Conservation (phyloP, 78 protist genomes). For the Cavenderia fasciculata region DNA sequence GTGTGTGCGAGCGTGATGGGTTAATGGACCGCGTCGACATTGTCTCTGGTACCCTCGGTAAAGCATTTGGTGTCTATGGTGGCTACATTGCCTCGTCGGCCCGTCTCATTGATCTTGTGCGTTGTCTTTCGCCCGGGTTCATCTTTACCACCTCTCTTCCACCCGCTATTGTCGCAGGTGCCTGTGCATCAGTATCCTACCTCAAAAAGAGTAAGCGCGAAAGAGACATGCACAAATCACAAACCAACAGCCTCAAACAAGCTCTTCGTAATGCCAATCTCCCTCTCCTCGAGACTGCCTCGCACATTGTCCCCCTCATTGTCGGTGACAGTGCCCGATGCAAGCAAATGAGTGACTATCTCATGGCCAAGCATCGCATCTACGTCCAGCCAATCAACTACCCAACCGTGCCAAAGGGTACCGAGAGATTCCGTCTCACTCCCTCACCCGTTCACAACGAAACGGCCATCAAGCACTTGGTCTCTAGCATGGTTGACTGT, state of each 20-base stretch:
- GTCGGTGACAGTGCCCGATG: constrained; percentile 91
- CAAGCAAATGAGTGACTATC: constrained; percentile 81
- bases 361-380: constrained; percentile 81
- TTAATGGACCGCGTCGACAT: constrained; percentile 85
- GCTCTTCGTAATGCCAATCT: constrained; percentile 78
- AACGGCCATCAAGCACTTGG: constrained; percentile 69
- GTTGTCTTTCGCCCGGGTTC: constrained; percentile 92
- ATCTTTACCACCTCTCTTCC: constrained; percentile 96
- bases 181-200: constrained; percentile 86
- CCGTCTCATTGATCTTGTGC: constrained; percentile 87
- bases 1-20: constrained; percentile 89
- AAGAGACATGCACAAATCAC: constrained; percentile 73
- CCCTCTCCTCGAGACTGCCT: constrained; percentile 83
- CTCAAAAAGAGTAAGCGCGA: constrained; percentile 75
- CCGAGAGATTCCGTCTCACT: constrained; percentile 90
- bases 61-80: constrained; percentile 93
- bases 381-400: constrained; percentile 96
- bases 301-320: constrained; percentile 92
- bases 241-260: constrained; percentile 69
- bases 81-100: constrained; percentile 92
- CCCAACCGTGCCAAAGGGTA: constrained; percentile 94
- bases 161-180: constrained; percentile 94
- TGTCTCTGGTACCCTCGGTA: constrained; percentile 95
- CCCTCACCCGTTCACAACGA: constrained; percentile 91
- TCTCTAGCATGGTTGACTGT: constrained; percentile 62